Evolutionary conservation across 257 asterid species (phyloP).

Genomic region (Linaria vulgaris): DNA sequence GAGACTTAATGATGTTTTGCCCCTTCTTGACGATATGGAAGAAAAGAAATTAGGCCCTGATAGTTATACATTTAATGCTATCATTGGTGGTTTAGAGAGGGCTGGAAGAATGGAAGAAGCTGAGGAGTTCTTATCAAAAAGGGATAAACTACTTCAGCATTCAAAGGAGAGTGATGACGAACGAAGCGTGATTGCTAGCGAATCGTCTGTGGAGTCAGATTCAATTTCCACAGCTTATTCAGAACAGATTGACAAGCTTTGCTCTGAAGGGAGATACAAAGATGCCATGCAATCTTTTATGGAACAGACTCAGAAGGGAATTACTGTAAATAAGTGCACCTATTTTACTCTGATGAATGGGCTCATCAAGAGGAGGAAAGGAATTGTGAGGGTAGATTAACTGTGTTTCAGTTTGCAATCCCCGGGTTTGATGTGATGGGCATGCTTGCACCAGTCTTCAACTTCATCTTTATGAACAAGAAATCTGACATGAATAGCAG

Average conservation of each 20-base stretch:
- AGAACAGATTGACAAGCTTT: constrained; percentile 69
- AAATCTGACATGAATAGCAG: constrained; percentile 8
- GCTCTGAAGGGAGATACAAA: constrained; percentile 68
- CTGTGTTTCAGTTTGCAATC: background rate
- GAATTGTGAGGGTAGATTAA: constrained; percentile 36
- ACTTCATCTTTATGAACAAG: background rate
- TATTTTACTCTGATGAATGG: constrained; percentile 73
- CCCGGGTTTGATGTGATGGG: constrained; percentile 11
- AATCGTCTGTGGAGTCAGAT: constrained; percentile 37
- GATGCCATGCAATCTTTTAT: constrained; percentile 69
- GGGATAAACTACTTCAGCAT: constrained; percentile 25
- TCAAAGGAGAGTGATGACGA: constrained; percentile 27
- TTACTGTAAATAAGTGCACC: constrained; percentile 49
- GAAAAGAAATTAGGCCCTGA: constrained; percentile 74
- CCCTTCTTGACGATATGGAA: constrained; percentile 66
- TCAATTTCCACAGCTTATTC: constrained; percentile 42
- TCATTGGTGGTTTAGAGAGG: constrained; percentile 50
- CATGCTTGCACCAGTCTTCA: background rate
- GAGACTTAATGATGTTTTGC: constrained; percentile 60
- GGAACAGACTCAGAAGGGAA: constrained; percentile 61
- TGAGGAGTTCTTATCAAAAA: constrained; percentile 48
- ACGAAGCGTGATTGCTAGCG: constrained; percentile 25
- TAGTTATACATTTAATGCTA: constrained; percentile 53
- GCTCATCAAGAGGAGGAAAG: constrained; percentile 73
- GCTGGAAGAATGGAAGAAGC: constrained; percentile 62